Evolutionary conservation across 306 rosid genomes (phyloP).

Genomic region (Citrullus amarus): DNA sequence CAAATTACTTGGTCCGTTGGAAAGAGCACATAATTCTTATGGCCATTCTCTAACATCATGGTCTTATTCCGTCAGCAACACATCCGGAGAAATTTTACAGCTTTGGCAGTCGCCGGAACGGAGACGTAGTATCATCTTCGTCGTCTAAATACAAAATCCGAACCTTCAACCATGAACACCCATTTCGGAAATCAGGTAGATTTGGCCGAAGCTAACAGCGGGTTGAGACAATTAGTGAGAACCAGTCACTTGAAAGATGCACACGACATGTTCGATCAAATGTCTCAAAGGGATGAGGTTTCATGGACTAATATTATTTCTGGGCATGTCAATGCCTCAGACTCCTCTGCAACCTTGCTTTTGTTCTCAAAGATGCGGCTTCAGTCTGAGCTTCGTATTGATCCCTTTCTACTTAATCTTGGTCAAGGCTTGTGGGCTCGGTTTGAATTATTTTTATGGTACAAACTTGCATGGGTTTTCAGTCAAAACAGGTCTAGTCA

Average conservation of each 20-base stretch:
- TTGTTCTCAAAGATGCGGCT: constrained; percentile 41
- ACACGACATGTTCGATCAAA: constrained; percentile 31
- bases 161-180: neutral
- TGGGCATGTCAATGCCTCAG: constrained; percentile 35
- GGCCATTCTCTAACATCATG: constrained; percentile 2
- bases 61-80: neutral
- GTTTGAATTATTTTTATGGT: constrained; percentile 29
- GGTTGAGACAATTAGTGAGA: constrained; percentile 40
- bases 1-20: neutral
- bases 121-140: neutral
- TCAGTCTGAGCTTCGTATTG: constrained; percentile 31
- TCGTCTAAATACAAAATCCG: neutral
- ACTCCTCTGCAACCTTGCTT: constrained; percentile 38
- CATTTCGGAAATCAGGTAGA: neutral
- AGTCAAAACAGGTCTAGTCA: constrained; percentile 41
- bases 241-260: constrained; percentile 32
- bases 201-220: constrained; percentile 36
- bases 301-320: constrained; percentile 48
- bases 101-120: neutral
- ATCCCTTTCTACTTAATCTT: constrained; percentile 48
- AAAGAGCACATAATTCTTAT: neutral
- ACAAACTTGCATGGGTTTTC: constrained; percentile 49
- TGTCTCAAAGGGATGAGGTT: constrained; percentile 25
- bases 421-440: constrained; percentile 54
- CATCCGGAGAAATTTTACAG: neutral